A percentile compares a stretch with the other conserved stretches of the same genome.
These are phyloP conservation scores for Silene conica DNA, from an alignment of 148 eudicot genomes.

Conservation along the genomic window DNA sequence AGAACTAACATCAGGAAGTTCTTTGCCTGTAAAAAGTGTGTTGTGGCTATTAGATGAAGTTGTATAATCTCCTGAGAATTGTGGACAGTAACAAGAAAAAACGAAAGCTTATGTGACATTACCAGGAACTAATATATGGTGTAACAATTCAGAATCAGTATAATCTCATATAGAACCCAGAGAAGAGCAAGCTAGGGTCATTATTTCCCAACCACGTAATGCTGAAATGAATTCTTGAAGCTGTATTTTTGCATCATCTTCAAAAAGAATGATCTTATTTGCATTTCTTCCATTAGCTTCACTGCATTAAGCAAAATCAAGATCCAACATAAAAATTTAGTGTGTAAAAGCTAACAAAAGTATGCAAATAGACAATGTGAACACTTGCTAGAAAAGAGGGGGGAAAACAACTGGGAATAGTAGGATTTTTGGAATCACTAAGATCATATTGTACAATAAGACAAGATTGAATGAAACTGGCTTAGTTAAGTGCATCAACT, in stretches of 20 bases:
- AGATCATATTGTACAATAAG: no score
- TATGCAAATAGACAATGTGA: not conserved
- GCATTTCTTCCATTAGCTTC: slow-evolving; percentile 93
- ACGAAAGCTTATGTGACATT: slow-evolving; percentile 18
- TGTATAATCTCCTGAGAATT: slow-evolving; percentile 5
- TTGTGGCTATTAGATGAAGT: slow-evolving; percentile 20
- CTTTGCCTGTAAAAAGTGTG: slow-evolving; percentile 53
- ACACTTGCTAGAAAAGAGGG: slow-evolving; percentile 83
- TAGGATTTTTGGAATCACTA: no score
- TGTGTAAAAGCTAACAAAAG: slow-evolving; percentile 4
- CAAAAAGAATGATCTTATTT: slow-evolving; percentile 75
- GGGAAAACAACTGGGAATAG: slow-evolving; percentile 78
- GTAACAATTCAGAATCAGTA: slow-evolving; percentile 54
- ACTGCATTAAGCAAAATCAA: slow-evolving; percentile 40
- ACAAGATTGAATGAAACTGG: no score
- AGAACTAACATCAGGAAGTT: slow-evolving; percentile 61
- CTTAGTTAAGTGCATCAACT: no score
- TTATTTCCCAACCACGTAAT: slow-evolving; percentile 81
- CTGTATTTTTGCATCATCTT: slow-evolving; percentile 80
- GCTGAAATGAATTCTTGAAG: slow-evolving; percentile 91
- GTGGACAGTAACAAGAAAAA: not conserved
- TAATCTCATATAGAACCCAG: slow-evolving; percentile 57
- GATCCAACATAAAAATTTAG: slow-evolving; percentile 2
- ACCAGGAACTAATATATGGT: slow-evolving; percentile 76
- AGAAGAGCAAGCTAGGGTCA: slow-evolving; percentile 68